Base-by-base conservation (phyloP, 345 rosid genomes). In the Cardamine occulta region DNA sequence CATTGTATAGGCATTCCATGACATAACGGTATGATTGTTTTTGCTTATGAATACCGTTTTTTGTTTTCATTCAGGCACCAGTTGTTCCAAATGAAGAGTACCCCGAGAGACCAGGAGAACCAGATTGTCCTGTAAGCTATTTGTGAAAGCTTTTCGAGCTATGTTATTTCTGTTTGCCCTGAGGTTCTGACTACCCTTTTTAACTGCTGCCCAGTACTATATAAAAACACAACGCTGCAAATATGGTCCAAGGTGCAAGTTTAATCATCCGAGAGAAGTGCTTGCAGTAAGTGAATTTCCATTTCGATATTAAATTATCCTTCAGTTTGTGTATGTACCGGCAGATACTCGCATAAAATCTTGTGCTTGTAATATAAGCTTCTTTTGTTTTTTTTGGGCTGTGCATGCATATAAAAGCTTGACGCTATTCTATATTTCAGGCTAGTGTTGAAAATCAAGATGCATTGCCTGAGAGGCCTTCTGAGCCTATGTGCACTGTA, bases 201-300 rank as follows among this genome's bases (percentile, higher is more conserved):
- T 45, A 44, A 14, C 67, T 88, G 31, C 42, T 63, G 48, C 21
- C 84, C 84, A 94, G 98, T 94, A 84, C 81, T 94, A 86, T 74
- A 24, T 94, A 53, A 94, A 94, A 81, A 94, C 98, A 56, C 95
- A 88, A 83, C 88, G 85, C 73, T 94, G 97, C 92, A 94, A 88
- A 84, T 94, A 87, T 83, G 98, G 91, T 39, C 66, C 74, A 19
- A 89, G 84, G 78, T 94, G 98, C 95, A 91, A 82, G 85, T 94
- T 94, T 82, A 94, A 94, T 86, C 98, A 94, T 85, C 98, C 97
- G 5, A 87, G 69, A 80, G 86, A 76, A 68, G 78, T 74, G 70
- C 48, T 59, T 62, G 63, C 14, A 84, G 98, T 91, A 84, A 66
- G 74, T 66, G 70, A 72, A 28, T 59, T 55, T 64, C 64, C 68